These are phyloP conservation scores for Limonium bicolor DNA, from an alignment of 148 eudicot genomes.

Conservation along the genomic window DNA sequence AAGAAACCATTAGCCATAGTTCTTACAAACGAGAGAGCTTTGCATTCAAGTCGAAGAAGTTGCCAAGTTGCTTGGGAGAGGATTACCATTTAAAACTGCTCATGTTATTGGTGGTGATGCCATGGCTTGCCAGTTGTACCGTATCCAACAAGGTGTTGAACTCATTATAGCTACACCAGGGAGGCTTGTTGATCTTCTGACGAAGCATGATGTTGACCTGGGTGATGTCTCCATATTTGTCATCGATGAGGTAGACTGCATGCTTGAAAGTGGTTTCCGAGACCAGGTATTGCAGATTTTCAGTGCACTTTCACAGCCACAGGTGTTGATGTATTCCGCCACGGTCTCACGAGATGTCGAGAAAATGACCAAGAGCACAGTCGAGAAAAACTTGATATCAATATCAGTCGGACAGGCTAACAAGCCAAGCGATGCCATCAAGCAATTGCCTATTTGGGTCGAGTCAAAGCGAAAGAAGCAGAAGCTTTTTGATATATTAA, in stretches of 20 bases:
- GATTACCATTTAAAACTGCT: conserved; percentile 82
- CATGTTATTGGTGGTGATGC: conserved; percentile 95
- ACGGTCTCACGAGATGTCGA: conserved; percentile 71
- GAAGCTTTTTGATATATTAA: conserved; percentile 78
- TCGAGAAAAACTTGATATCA: conserved; percentile 33
- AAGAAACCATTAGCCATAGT: conserved; percentile 60
- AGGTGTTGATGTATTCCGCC: conserved; percentile 79
- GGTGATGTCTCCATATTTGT: conserved; percentile 54
- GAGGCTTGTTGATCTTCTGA: conserved; percentile 74
- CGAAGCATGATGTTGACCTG: conserved; percentile 63
- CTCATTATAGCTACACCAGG: conserved; percentile 91
- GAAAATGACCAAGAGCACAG: conserved; percentile 44
- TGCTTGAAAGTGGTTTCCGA: conserved; percentile 77
- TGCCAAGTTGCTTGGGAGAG: conserved; percentile 81
- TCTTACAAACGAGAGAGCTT: conserved; percentile 82
- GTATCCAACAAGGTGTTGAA: conserved; percentile 61
- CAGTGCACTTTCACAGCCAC: conserved; percentile 65
- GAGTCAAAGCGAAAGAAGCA: conserved; percentile 73
- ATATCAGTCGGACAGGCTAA: conserved; percentile 62
- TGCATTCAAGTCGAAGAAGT: conserved; percentile 93
- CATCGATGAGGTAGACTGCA: conserved; percentile 82
- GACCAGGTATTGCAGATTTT: conserved; percentile 85
- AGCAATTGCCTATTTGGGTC: conserved; percentile 91
- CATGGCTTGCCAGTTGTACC: conserved; percentile 73
- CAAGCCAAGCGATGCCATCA: conserved; percentile 54